Evolutionary conservation across 2,329 filamentous ascomycete species (phyloP), one percentile per base, ranked within the genome.

Genomic region (Aspergillus unguis): DNA sequence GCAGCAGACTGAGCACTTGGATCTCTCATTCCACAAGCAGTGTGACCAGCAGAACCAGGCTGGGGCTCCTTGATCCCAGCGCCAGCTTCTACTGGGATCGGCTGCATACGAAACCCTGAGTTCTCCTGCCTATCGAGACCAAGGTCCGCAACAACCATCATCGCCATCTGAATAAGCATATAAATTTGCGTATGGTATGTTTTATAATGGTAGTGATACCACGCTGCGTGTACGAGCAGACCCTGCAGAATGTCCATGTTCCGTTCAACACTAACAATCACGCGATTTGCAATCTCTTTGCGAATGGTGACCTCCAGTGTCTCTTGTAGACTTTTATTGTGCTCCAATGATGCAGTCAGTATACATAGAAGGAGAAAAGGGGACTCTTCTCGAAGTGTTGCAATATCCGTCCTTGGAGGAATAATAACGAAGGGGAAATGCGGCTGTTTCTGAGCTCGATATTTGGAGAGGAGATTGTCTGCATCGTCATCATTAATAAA

Each of bases 341-440:
- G 35, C 25, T 54, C 43, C 10, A 43, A 11, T 2, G 40, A 42
- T 10, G 47, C 47, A n/a, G 47, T 42, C 17, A 54, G 32, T 3
- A 54, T 40, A 10, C 46, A 48, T n/a, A 50, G 27, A 5, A 56
- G 35, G 27, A 56, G 47, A 11, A 56, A 55, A 2, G 51, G 50
- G 1, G 27, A 48, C 23, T 53, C 38, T 10, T 47, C 23, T n/a
- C 46, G 44, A 9, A 56, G 35, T 1, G 29, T 43, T 10, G 32
- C 26, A 6, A 44, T 28, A 23, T 47, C 31, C 33, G 47, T 36
- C 4, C 43, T 36, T 8, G 43, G 42, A n/a, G 27, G 27, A 7
- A 55, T 40, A 7, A 55, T 46, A 4, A 53, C 53, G 33, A 57
- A 57, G 6, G 52, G 52, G 29, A 54, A 57, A 10, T 57, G 44